A percentile compares a stretch with the other conserved stretches of the same genome.
These are phyloP conservation scores for Naganishia vishniacii DNA, from an alignment of 768 basidiomycete species.

Conservation along the genomic window DNA sequence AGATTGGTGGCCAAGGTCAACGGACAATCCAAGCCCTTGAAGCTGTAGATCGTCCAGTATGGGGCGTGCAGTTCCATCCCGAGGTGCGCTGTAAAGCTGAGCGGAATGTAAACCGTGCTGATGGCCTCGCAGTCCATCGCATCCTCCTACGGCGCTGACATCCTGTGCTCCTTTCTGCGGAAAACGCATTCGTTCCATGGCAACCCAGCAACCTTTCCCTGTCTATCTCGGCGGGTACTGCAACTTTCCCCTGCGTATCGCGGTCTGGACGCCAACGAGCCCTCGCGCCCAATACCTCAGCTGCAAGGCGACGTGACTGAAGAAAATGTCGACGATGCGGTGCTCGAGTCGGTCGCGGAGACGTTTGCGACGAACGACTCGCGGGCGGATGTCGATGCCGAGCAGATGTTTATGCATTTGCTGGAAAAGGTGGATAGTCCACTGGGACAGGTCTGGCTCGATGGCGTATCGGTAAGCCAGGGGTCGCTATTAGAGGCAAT, in stretches of 20 bases:
- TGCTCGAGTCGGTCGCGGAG: constrained; percentile 5
- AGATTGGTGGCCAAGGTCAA: background rate
- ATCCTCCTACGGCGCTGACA: constrained; percentile 35
- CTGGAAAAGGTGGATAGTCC: constrained; percentile 28
- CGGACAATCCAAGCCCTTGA: constrained; percentile 37
- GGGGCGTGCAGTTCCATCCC: constrained; percentile 47
- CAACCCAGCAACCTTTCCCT: constrained; percentile 31
- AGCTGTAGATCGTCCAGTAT: constrained; percentile 42
- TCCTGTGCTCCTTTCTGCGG: constrained; percentile 39
- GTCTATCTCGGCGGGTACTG: constrained; percentile 18
- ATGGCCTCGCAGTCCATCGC: constrained; percentile 36
- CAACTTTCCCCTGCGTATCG: background rate
- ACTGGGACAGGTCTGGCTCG: constrained; percentile 46
- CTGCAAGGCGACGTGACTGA: background rate
- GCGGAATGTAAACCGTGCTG: no score
- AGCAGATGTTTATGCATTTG: constrained; percentile 21
- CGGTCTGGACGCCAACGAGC: constrained; percentile 5
- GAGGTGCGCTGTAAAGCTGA: constrained; percentile 37
- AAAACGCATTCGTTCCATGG: constrained; percentile 34
- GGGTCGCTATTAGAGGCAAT: background rate
- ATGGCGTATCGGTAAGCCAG: constrained; percentile 44
- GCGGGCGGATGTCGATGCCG: background rate
- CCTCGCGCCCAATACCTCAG: constrained; percentile 33
- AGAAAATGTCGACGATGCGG: background rate
- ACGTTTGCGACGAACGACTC: background rate